phyloP scores from a whole-genome alignment of 1,139 yeast species.

The Kodamaea derodonti region DNA sequence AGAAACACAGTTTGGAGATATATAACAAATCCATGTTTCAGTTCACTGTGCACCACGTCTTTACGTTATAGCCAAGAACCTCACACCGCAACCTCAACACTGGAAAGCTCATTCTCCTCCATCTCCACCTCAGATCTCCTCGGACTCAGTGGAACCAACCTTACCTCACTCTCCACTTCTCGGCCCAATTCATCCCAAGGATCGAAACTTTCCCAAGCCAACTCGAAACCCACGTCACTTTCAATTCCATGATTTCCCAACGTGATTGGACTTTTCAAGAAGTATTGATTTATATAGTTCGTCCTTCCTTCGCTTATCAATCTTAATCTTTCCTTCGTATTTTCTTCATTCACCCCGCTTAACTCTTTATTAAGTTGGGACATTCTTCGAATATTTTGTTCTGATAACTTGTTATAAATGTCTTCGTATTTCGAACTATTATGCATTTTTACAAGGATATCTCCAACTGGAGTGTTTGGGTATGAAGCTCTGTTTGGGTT shows the following conservation, averaged over 20 bases:
- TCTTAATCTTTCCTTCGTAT: slow-evolving; percentile 37
- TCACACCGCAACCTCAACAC: too few relatives aligned
- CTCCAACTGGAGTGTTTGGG: not conserved
- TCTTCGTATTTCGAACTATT: slow-evolving; percentile 19
- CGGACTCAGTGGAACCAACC: slow-evolving; percentile 35
- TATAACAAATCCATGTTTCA: too few relatives aligned
- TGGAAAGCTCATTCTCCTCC: too few relatives aligned
- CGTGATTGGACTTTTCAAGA: slow-evolving; percentile 33
- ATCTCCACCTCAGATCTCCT: too few relatives aligned
- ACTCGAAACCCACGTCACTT: slow-evolving; percentile 40
- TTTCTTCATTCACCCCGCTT: slow-evolving; percentile 31
- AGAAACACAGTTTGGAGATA: too few relatives aligned
- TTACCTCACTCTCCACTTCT: slow-evolving; percentile 39
- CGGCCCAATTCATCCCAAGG: slow-evolving; percentile 51
- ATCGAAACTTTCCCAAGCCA: slow-evolving; percentile 46
- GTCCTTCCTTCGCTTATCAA: slow-evolving; percentile 32
- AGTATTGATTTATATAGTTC: slow-evolving; percentile 11
- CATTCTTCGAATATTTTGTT: slow-evolving; percentile 20
- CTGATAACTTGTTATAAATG: slow-evolving; percentile 23
- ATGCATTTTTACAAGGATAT: slow-evolving; percentile 6
- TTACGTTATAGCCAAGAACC: too few relatives aligned
- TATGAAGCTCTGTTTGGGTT: not conserved
- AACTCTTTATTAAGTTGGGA: slow-evolving; percentile 24
- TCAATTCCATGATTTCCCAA: slow-evolving; percentile 36
- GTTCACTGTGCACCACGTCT: too few relatives aligned